These are phyloP conservation scores for Backusella australiensis DNA, from an alignment of 192 early-diverging fungal genomes.

Conservation along the genomic window DNA sequence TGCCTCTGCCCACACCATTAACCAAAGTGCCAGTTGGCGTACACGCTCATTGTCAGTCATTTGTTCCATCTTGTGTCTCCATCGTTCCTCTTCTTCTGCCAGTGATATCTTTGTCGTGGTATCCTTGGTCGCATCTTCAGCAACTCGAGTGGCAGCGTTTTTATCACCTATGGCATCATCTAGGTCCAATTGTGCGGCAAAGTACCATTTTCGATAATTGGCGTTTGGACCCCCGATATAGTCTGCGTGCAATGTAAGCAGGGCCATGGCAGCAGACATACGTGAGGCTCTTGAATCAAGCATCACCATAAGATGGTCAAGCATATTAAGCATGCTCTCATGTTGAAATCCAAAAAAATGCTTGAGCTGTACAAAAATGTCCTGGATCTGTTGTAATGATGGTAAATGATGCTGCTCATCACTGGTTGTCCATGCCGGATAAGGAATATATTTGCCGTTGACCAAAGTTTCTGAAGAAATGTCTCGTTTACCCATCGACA, in stretches of 20 bases:
- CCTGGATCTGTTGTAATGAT: conserved; percentile 65
- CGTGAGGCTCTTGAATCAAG: conserved; percentile 78
- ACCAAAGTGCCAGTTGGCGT: conserved; percentile 71
- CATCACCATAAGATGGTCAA: conserved; percentile 74
- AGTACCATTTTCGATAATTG: conserved; percentile 87
- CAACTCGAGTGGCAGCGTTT: conserved; percentile 17
- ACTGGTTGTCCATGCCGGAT: conserved; percentile 41
- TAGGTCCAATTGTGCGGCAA: conserved; percentile 69
- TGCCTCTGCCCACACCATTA: conserved; percentile 81
- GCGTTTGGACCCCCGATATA: conserved; percentile 79
- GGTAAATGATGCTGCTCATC: conserved; percentile 61
- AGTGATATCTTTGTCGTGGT: conserved; percentile 15
- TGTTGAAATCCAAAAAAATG: conserved; percentile 76
- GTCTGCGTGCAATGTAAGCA: conserved; percentile 76
- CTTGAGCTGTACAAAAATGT: conserved; percentile 68
- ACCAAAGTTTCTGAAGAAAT: conserved; percentile 6
- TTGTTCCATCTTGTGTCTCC: conserved; percentile 68
- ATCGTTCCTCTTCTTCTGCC: conserved; percentile 51
- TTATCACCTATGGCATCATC: conserved; percentile 44
- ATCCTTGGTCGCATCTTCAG: not conserved
- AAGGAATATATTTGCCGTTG: conserved; percentile 7
- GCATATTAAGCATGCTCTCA: conserved; percentile 78
- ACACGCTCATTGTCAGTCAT: conserved; percentile 70
- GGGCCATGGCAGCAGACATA: conserved; percentile 68
- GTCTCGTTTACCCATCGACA: not conserved